These are phyloP conservation scores for Tieghemostelium lacteum DNA, from an alignment of 78 protist genomes.

Conservation along the genomic window DNA sequence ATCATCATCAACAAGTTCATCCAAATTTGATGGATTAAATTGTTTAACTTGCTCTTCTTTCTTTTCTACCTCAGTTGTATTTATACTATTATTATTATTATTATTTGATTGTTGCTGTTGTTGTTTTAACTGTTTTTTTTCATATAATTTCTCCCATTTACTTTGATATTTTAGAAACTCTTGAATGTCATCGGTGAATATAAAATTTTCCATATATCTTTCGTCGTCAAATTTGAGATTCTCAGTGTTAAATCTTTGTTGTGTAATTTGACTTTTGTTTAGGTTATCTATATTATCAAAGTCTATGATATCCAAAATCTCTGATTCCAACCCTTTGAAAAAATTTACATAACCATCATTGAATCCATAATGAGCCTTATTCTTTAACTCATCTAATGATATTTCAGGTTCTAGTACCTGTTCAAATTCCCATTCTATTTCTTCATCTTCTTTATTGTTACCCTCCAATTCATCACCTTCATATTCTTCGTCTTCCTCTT, in stretches of 20 bases:
- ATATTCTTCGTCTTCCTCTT: constrained; percentile 34
- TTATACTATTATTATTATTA: not conserved
- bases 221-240: constrained; percentile 55
- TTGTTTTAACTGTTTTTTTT: constrained; percentile 22
- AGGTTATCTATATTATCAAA: constrained; percentile 45
- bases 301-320: constrained; percentile 61
- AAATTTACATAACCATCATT: constrained; percentile 43
- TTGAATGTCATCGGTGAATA: constrained; percentile 32
- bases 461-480: constrained; percentile 12
- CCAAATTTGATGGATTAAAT: constrained; percentile 70
- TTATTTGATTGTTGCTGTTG: not conserved
- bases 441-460: constrained; percentile 4
- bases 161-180: constrained; percentile 37
- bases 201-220: constrained; percentile 65
- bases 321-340: constrained; percentile 55
- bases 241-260: constrained; percentile 35
- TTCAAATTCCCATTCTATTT: constrained; percentile 77
- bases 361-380: constrained; percentile 60
- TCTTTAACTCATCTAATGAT: constrained; percentile 53
- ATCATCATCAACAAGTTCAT: constrained; percentile 59
- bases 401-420: constrained; percentile 24
- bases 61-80: not conserved
- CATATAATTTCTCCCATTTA: constrained; percentile 50
- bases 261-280: constrained; percentile 32
- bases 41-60: not conserved